Evolutionary conservation across 2,329 filamentous ascomycete genomes (phyloP).

Genomic region (Claviceps capensis): DNA sequence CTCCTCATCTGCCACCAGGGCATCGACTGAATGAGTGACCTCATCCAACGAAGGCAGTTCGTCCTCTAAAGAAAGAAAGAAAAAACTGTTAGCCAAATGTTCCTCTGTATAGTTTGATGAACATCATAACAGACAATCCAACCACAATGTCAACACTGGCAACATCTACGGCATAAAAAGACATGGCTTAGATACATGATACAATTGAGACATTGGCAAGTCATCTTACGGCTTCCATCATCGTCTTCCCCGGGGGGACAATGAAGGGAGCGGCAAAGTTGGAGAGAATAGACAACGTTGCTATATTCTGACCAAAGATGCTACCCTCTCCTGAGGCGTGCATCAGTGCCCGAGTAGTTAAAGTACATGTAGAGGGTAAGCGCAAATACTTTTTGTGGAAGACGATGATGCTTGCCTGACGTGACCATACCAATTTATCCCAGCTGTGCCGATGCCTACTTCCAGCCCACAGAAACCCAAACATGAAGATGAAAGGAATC

Average conservation of each 20-base stretch:
- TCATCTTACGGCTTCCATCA: slow-evolving; percentile 46
- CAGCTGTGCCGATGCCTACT: slow-evolving; percentile 2
- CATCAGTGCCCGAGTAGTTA: slow-evolving; percentile 31
- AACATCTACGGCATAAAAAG: slow-evolving; percentile 5
- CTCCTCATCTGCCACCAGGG: slow-evolving; percentile 49
- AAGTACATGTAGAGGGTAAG: slow-evolving; percentile 43
- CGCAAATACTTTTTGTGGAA: slow-evolving; percentile 32
- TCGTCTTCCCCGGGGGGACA: slow-evolving; percentile 42
- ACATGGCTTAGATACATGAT: slow-evolving; percentile 7
- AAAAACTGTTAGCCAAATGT: slow-evolving; percentile 22
- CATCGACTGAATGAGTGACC: slow-evolving; percentile 50
- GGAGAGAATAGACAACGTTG: slow-evolving; percentile 25
- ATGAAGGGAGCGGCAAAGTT: slow-evolving; percentile 21
- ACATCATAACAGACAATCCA: slow-evolving; percentile 17
- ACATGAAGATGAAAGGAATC: slow-evolving; percentile 5
- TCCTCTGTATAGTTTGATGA: slow-evolving; percentile 13
- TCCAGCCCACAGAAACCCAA: slow-evolving; percentile 5
- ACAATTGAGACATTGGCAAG: slow-evolving; percentile 9
- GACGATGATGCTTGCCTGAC: slow-evolving; percentile 59
- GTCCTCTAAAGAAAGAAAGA: slow-evolving; percentile 40
- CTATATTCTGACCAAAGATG: slow-evolving; percentile 29
- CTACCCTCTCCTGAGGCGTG: slow-evolving; percentile 17
- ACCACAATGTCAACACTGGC: slow-evolving; percentile 8
- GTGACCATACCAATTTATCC: slow-evolving; percentile 16
- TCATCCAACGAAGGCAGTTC: slow-evolving; percentile 47